These are phyloP conservation scores for Peribolospora baueri DNA, from an alignment of 768 basidiomycete species.

Conservation along the genomic window DNA sequence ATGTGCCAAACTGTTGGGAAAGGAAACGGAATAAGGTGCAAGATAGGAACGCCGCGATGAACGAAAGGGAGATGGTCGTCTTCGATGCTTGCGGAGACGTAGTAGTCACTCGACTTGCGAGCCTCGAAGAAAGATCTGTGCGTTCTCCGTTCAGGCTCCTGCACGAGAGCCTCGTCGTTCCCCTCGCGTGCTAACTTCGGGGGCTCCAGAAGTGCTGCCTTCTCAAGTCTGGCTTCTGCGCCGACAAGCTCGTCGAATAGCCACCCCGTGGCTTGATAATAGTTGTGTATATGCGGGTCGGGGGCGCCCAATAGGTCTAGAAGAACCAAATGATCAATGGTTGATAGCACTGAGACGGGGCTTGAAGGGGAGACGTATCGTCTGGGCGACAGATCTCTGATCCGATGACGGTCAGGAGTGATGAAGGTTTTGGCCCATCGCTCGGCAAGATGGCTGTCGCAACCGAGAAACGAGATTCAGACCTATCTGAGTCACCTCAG, in stretches of 20 bases:
- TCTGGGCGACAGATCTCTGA: neutral
- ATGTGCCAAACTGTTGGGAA: conserved; percentile 85
- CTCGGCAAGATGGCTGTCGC: conserved; percentile 54
- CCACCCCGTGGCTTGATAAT: conserved; percentile 75
- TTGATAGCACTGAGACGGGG: conserved; percentile 38
- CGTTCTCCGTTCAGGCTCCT: conserved; percentile 4
- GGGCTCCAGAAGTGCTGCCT: conserved; percentile 32
- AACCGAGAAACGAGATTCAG: neutral
- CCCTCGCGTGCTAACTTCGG: neutral
- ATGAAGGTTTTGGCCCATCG: conserved; percentile 55
- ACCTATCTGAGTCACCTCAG: neutral
- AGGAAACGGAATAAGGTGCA: conserved; percentile 71
- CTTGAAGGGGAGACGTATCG: neutral
- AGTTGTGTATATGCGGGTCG: conserved; percentile 50
- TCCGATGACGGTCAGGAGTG: conserved; percentile 18
- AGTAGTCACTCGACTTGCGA: conserved; percentile 4
- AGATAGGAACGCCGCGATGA: conserved; percentile 49
- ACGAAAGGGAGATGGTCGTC: conserved; percentile 93
- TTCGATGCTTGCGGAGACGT: conserved; percentile 29
- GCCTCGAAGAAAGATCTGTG: conserved; percentile 1
- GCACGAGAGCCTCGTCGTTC: neutral
- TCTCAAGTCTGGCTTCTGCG: conserved; percentile 46
- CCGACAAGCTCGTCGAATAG: conserved; percentile 52
- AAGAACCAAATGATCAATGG: conserved; percentile 73
- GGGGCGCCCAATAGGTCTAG: conserved; percentile 72